Evolutionary conservation across 2,329 filamentous ascomycete species (phyloP).

Genomic region (Herpotrichia juniperi): DNA sequence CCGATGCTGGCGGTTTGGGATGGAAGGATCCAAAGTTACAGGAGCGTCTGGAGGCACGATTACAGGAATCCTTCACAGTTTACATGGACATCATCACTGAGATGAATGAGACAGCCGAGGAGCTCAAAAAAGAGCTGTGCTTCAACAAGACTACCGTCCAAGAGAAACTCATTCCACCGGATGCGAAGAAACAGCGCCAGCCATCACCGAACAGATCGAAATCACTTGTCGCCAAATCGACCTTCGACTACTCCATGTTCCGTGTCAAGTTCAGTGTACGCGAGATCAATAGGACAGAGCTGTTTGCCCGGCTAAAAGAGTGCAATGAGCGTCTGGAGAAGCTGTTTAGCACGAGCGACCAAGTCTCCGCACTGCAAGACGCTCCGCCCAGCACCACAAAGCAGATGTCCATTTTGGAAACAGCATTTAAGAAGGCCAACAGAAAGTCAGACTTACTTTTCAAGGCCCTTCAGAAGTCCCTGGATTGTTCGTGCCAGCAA

Average conservation of each 20-base stretch:
- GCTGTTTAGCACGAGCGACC: conserved; percentile 24
- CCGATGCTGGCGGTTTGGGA: conserved; percentile 9
- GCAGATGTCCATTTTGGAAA: conserved; percentile 12
- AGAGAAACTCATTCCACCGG: conserved; percentile 8
- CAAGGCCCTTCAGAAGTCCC: conserved; percentile 22
- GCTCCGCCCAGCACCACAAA: conserved; percentile 7
- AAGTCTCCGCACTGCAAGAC: conserved; percentile 16
- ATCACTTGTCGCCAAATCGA: conserved; percentile 8
- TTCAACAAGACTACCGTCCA: conserved; percentile 19
- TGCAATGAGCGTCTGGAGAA: conserved; percentile 24
- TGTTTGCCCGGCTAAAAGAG: conserved; percentile 22
- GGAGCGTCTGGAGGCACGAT: conserved; percentile 11
- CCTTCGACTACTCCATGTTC: conserved; percentile 20
- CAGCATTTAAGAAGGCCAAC: conserved; percentile 14
- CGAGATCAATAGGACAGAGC: conserved; percentile 14
- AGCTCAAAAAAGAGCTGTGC: conserved; percentile 18
- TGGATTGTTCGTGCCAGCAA: conserved; percentile 25
- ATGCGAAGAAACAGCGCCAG: conserved; percentile 3
- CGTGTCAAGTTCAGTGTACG: conserved; percentile 22
- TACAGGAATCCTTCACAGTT: conserved; percentile 20
- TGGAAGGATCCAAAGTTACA: conserved; percentile 14
- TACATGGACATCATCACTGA: conserved; percentile 20
- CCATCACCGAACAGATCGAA: conserved; percentile 3
- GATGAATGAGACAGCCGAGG: conserved; percentile 19
- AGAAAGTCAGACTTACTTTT: conserved; percentile 22